Conservation (phyloP, 2,329 filamentous ascomycete species). For the Arthroderma uncinatum region DNA sequence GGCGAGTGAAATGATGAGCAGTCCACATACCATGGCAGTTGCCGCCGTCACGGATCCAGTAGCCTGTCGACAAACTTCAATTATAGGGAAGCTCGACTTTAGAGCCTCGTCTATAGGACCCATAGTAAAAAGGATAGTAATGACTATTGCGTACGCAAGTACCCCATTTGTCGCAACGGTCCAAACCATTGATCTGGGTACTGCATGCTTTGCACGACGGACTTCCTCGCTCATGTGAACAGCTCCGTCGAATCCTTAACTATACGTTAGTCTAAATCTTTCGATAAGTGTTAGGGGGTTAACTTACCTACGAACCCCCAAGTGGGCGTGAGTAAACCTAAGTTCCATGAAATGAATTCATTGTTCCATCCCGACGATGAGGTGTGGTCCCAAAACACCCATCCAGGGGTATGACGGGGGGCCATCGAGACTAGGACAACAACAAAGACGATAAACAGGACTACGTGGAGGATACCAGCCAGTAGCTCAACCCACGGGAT, state of each 20-base stretch:
- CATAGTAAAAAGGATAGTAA: constrained; percentile 37
- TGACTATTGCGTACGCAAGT: constrained; percentile 32
- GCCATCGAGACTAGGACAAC: constrained; percentile 25
- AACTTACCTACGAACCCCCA: constrained; percentile 25
- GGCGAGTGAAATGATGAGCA: constrained; percentile 31
- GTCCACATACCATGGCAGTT: constrained; percentile 31
- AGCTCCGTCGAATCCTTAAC: constrained; percentile 37
- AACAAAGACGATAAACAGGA: constrained; percentile 29
- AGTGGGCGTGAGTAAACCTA: constrained; percentile 28
- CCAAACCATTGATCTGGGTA: constrained; percentile 38
- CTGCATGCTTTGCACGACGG: constrained; percentile 35
- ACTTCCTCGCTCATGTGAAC: constrained; percentile 41
- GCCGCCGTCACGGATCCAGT: constrained; percentile 33
- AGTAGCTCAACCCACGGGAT: constrained; percentile 32
- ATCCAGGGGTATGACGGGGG: constrained; percentile 24
- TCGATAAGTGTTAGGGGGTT: neutral
- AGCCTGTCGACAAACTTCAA: constrained; percentile 33
- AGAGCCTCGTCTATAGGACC: constrained; percentile 28
- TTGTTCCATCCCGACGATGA: constrained; percentile 27
- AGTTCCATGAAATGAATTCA: constrained; percentile 25
- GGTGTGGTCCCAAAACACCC: constrained; percentile 23
- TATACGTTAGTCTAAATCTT: neutral
- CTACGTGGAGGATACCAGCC: constrained; percentile 26
- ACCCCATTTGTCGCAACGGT: constrained; percentile 35
- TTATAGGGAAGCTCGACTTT: constrained; percentile 31